Evolutionary conservation across 495 filamentous ascomycete genomes (phyloP).

Genomic region (Penicillium ochrochloron): DNA sequence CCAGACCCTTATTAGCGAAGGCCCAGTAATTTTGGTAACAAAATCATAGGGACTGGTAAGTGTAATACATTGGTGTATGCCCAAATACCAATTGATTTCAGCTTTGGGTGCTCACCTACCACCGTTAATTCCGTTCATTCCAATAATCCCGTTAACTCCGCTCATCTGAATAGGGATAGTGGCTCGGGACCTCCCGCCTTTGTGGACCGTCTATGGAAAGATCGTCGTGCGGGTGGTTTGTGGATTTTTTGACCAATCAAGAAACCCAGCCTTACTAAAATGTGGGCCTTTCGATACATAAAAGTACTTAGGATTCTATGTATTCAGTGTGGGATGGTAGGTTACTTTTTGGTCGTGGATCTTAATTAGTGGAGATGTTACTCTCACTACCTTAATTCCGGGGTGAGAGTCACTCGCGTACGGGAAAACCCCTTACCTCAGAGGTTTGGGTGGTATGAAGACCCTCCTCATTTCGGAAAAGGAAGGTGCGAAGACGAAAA

Average conservation of each 20-base stretch:
- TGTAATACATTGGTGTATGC: background rate
- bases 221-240: background rate
- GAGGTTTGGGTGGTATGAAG: background rate
- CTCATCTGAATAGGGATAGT: background rate
- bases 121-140: constrained; percentile 10
- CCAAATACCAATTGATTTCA: constrained; percentile 4
- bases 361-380: background rate
- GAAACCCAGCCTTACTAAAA: background rate
- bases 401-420: background rate
- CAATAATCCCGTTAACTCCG: constrained; percentile 8
- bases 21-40: constrained; percentile 7
- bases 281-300: background rate
- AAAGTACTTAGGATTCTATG: background rate
- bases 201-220: background rate
- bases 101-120: background rate
- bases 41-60: background rate
- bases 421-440: background rate
- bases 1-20: constrained; percentile 1
- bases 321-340: background rate
- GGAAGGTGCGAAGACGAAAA: too few relatives aligned
- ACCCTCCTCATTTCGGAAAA: too few relatives aligned
- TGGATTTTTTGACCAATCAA: too few relatives aligned
- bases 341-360: background rate
- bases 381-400: background rate
- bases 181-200: background rate